Percentiles rank a stretch among this genome's conserved stretches.
Evolutionary conservation across 2,329 filamentous ascomycete species (phyloP).

Genomic region (Pyricularia grisea): DNA sequence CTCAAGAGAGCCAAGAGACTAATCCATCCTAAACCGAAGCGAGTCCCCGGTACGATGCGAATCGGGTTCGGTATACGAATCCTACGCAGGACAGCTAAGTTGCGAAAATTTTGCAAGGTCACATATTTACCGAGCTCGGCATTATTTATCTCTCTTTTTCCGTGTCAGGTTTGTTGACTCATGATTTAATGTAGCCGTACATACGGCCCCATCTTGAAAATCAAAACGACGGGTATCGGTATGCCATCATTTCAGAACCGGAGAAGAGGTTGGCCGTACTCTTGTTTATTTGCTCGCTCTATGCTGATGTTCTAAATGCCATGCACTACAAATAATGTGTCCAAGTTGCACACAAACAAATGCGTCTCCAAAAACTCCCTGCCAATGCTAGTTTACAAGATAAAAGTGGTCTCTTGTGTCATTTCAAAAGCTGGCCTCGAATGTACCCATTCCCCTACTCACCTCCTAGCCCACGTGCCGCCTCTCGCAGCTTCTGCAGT

Average conservation of each 20-base stretch:
- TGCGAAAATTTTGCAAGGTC: no score
- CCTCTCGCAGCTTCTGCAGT: constrained; percentile 25
- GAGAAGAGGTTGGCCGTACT: background rate
- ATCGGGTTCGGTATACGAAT: no score
- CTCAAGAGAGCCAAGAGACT: background rate
- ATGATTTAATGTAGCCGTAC: background rate
- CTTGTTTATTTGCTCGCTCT: background rate
- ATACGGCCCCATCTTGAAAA: background rate
- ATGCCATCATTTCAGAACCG: background rate
- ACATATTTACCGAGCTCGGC: background rate
- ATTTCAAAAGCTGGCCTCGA: background rate
- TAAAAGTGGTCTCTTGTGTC: background rate
- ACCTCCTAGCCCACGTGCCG: background rate
- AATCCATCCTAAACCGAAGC: background rate
- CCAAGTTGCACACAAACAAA: background rate
- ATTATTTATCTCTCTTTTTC: background rate
- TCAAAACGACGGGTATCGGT: background rate
- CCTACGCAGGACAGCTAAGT: no score
- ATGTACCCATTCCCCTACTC: background rate
- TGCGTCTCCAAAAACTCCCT: background rate
- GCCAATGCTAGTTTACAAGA: background rate
- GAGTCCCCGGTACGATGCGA: background rate
- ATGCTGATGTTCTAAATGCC: background rate
- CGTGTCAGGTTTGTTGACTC: background rate
- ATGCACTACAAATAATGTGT: background rate